A percentile compares a stretch with the other conserved stretches of the same genome.
These are phyloP conservation scores for Nakazawaea ambrosiae DNA, from an alignment of 805 yeast species.

Conservation along the genomic window DNA sequence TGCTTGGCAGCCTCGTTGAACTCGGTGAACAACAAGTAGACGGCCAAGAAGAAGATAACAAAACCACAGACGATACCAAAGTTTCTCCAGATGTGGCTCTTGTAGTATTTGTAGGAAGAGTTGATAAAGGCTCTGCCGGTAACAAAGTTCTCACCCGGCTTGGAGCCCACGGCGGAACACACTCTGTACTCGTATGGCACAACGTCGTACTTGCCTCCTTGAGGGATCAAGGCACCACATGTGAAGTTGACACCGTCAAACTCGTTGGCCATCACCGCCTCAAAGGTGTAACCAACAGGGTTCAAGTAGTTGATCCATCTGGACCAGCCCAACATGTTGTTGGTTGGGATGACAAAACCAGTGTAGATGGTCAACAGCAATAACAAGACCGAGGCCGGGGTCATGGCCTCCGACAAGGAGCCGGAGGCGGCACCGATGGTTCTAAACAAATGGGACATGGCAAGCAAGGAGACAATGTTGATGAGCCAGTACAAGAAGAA, in stretches of 20 bases:
- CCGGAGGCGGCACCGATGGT: constrained; percentile 29
- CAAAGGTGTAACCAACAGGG: constrained; percentile 39
- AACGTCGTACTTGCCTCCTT: constrained; percentile 30
- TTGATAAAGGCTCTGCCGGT: constrained; percentile 44
- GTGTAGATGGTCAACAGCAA: constrained; percentile 34
- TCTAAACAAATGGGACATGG: constrained; percentile 50
- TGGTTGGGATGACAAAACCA: constrained; percentile 40
- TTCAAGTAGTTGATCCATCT: constrained; percentile 41
- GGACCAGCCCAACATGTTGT: constrained; percentile 41
- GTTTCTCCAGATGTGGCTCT: constrained; percentile 71
- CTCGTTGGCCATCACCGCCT: constrained; percentile 38
- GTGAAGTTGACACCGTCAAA: constrained; percentile 31
- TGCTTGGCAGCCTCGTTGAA: constrained; percentile 54
- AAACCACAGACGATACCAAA: constrained; percentile 62
- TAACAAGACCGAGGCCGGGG: constrained; percentile 34
- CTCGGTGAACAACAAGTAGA: constrained; percentile 51
- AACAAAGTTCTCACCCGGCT: constrained; percentile 42
- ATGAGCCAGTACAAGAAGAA: constrained; percentile 48
- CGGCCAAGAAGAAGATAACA: constrained; percentile 42
- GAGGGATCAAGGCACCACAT: constrained; percentile 35
- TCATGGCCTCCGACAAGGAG: constrained; percentile 33
- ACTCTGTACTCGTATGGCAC: constrained; percentile 20
- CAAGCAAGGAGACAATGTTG: constrained; percentile 33
- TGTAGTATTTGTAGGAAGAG: constrained; percentile 41
- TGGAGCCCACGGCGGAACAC: constrained; percentile 53